Evolutionary conservation across 495 filamentous ascomycete genomes (phyloP), one percentile per base, ranked within the genome.

Genomic region (Xylaria telfairii): DNA sequence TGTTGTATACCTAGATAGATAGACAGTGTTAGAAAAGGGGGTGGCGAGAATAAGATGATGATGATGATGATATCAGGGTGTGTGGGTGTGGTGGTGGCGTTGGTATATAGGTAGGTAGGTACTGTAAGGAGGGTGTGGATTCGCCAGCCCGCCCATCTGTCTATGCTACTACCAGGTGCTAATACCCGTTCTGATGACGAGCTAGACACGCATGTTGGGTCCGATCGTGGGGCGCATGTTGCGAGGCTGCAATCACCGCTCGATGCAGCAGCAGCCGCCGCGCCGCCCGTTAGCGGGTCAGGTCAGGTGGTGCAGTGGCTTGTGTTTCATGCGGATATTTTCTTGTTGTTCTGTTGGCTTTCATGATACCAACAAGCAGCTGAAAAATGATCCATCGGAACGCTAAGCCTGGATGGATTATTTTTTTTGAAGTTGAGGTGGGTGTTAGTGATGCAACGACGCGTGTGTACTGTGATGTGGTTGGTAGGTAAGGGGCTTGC

Each of bases 1-100:
- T 87, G 72, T 90, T 90, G 78, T 87, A 91, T 8, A 87, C 83
- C 88, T 90, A 65, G 37, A 28, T 21, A 24, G 39, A 10, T 49
- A 30, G 41, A 8, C 17, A 26, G 7, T 34, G 7, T 19, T 30
- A 34, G 26, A 19, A 24, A 17, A 21, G 9, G 44, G 30, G 26
- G 39, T 12, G 30, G n/a, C 5, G 7, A 37, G 32, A 2, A 39
- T 12, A 30, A 26, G 56, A 21, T 37, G 28, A 24, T 34, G 39
- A n/a, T n/a, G n/a, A 34, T 30, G 44, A 34, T n/a, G 61, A n/a
- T 47, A 47, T 30, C 6, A 24, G 44, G 24, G 44, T 24, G 44
- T 49, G 44, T 65, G 28, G 70, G 44, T 65, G 39, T 66, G 67
- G 32, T 5, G 2, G 28, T 57, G 56, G 56, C 21, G 56, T 59